A percentile compares a stretch with the other conserved stretches of the same genome.
Evolutionary conservation across 805 yeast genomes (phyloP).

Genomic region (Candida michaelii): DNA sequence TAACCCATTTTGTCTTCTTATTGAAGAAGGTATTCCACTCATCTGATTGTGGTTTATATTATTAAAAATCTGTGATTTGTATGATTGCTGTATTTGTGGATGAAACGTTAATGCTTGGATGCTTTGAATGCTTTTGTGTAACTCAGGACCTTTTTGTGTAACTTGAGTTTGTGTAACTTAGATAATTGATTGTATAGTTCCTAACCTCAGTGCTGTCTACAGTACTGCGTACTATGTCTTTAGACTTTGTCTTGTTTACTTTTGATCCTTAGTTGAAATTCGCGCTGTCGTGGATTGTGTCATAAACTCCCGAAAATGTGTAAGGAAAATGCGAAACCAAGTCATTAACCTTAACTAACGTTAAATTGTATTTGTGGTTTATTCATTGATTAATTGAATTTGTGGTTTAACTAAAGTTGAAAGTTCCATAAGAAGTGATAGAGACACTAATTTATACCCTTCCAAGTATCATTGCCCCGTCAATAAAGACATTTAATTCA

Average conservation of each 20-base stretch:
- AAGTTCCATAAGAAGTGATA: neutral
- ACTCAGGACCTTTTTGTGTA: too few species aligned
- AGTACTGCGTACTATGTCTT: neutral
- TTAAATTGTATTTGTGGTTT: neutral
- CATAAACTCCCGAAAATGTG: neutral
- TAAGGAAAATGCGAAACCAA: neutral
- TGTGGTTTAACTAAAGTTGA: too few species aligned
- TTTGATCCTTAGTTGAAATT: slow-evolving; percentile 3
- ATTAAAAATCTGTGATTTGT: neutral
- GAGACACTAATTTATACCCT: too few species aligned
- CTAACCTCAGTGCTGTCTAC: too few species aligned
- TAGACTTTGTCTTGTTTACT: slow-evolving; percentile 8
- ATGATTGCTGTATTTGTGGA: neutral
- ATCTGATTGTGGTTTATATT: too few species aligned
- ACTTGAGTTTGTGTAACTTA: too few species aligned
- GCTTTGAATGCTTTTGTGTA: too few species aligned
- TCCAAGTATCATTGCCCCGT: too few species aligned
- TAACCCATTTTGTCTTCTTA: slow-evolving; percentile 1
- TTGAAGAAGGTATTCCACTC: slow-evolving; percentile 10
- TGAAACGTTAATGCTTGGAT: neutral
- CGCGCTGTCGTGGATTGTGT: neutral
- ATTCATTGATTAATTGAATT: too few species aligned
- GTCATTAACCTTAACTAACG: neutral
- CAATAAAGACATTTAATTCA: too few species aligned
- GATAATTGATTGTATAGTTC: too few species aligned